Conservation (phyloP, 2,329 filamentous ascomycete species). For the Graphilbum fragrans region DNA sequence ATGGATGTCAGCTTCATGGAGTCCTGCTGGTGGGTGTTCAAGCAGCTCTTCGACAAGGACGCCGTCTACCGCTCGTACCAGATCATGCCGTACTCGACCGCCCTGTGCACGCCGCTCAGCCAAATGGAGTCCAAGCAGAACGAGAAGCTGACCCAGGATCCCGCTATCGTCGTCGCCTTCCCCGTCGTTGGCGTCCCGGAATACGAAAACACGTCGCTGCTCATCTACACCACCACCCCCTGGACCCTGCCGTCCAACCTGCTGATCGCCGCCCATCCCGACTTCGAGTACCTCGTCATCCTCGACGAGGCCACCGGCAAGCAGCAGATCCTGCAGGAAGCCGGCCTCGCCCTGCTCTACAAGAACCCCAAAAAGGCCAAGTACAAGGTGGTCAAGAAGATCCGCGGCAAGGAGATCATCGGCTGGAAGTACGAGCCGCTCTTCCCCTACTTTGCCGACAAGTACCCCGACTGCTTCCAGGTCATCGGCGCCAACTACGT, state of each 20-base stretch:
- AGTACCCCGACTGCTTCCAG: slow-evolving; percentile 77
- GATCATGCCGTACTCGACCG: slow-evolving; percentile 93
- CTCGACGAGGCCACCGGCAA: slow-evolving; percentile 71
- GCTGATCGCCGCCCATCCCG: slow-evolving; percentile 58
- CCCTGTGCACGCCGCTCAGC: slow-evolving; percentile 76
- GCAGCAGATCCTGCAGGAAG: slow-evolving; percentile 75
- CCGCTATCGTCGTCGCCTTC: slow-evolving; percentile 79
- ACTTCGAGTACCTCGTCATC: slow-evolving; percentile 77
- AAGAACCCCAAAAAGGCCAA: slow-evolving; percentile 95
- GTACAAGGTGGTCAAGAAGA: slow-evolving; percentile 68
- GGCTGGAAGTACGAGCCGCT: slow-evolving; percentile 83
- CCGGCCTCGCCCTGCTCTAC: slow-evolving; percentile 70
- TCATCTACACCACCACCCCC: slow-evolving; percentile 83
- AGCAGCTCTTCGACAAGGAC: slow-evolving; percentile 80
- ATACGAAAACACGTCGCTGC: slow-evolving; percentile 60
- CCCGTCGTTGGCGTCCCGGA: slow-evolving; percentile 69
- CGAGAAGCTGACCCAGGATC: slow-evolving; percentile 86
- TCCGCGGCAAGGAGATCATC: slow-evolving; percentile 74
- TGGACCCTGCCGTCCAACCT: slow-evolving; percentile 72
- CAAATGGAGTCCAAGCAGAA: slow-evolving; percentile 94
- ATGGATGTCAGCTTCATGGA: slow-evolving; percentile 97
- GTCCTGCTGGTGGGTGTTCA: slow-evolving; percentile 93
- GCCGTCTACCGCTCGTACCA: slow-evolving; percentile 81
- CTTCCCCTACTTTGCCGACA: slow-evolving; percentile 81
- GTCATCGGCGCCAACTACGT: slow-evolving; percentile 80